A percentile compares a stretch with the other conserved stretches of the same genome.
Conservation (phyloP, 805 yeast species). For the Candida patagonica region DNA sequence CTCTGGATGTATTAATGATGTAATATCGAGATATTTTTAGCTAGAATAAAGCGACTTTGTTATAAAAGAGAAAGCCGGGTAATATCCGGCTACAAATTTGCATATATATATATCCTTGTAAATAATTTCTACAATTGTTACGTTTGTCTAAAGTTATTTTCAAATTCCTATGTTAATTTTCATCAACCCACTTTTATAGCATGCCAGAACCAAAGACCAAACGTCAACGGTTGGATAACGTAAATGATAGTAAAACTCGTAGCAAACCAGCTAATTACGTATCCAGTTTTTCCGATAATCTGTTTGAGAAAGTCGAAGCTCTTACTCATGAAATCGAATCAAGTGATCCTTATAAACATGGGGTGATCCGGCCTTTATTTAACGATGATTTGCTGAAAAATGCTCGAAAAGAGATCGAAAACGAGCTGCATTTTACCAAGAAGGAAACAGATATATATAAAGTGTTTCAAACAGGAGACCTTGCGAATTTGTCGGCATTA, state of each 20-base stretch:
- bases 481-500: conserved; percentile 84
- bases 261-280: too few species aligned
- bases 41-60: too few species aligned
- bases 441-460: conserved; percentile 97
- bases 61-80: neutral
- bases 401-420: conserved; percentile 77
- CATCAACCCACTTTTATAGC: too few species aligned
- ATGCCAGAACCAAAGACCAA: too few species aligned
- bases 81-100: too few species aligned
- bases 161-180: too few species aligned
- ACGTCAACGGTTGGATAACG: too few species aligned
- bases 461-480: conserved; percentile 73
- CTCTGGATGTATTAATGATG: too few species aligned
- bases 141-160: too few species aligned
- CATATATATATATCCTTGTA: too few species aligned
- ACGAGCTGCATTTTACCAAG: conserved; percentile 79
- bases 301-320: conserved; percentile 11
- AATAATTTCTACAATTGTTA: too few species aligned
- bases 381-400: conserved; percentile 67
- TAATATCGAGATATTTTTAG: too few species aligned
- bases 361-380: conserved; percentile 63
- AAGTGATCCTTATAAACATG: conserved; percentile 84
- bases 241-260: neutral
- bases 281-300: conserved; percentile 13
- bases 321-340: conserved; percentile 30